Base-by-base conservation (phyloP, 2,329 filamentous ascomycete species). In the Claviceps fusiformis region DNA sequence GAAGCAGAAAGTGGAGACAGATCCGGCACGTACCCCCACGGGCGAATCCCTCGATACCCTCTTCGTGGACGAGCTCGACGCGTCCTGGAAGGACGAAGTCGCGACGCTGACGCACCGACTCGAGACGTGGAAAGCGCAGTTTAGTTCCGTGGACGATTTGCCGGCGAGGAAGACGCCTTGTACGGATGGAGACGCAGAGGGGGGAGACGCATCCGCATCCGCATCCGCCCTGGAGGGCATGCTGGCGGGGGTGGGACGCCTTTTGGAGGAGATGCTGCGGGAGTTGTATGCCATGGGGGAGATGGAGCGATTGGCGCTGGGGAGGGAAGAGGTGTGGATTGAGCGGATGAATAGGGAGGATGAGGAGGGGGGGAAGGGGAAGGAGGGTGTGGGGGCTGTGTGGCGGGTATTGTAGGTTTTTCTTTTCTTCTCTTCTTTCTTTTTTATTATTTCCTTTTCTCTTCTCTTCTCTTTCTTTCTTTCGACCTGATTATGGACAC, bases 261-360 rank as follows among this genome's bases (percentile, higher is more conserved):
- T 86, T 48, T 73, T 85, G 13, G 63, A 70, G 50, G 79, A 75
- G 41, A 86, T 86, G 82, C 66, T 83, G 48, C 71, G 70, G n/a
- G 83, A 86, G 70, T 68, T 87, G 58, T 66, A 67, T n/a, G 57
- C 76, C 57, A 86, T 87, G 83, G 74, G 74, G 55, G 73, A 76
- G 61, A 78, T 87, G 55, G 81, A 85, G 67, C 70, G 68, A 50
- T 80, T 81, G 60, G 77, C 80, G 5, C 66, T 81, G 53, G 69
- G 67, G 50, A 71, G 75, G 48, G 83, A 87, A 66, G 73, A 74
- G 55, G 72, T 71, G 46, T 85, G 83, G 79, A 78, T 86, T 47
- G 72, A 73, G 65, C 68, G 63, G 56, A 75, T 79, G 70, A 81
- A 77, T 61, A 64, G 72, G 50, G 69, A 70, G 11, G 71, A 69